These are phyloP conservation scores for Ceratocystis lukuohia DNA, from an alignment of 2,329 filamentous ascomycete species.

Conservation along the genomic window DNA sequence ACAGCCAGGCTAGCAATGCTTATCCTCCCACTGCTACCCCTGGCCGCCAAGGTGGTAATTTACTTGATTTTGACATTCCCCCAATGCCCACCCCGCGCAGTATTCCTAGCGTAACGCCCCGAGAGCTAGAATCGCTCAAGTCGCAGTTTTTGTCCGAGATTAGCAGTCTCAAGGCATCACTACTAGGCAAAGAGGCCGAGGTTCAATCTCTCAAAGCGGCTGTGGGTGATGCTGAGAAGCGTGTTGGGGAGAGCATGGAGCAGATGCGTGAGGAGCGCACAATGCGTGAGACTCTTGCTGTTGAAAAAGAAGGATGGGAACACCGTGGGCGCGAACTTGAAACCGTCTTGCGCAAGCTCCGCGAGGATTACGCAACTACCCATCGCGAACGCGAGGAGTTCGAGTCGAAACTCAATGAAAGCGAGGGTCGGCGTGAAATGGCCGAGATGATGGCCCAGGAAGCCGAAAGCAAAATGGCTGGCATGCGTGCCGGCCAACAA, in stretches of 20 bases:
- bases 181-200: slow-evolving; percentile 88
- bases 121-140: slow-evolving; percentile 86
- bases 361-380: slow-evolving; percentile 63
- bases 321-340: slow-evolving; percentile 77
- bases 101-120: slow-evolving; percentile 76
- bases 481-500: slow-evolving; percentile 50
- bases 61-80: slow-evolving; percentile 72
- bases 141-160: slow-evolving; percentile 85
- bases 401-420: slow-evolving; percentile 60
- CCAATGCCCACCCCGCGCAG: slow-evolving; percentile 84
- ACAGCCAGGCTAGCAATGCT: slow-evolving; percentile 10
- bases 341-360: slow-evolving; percentile 61
- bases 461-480: slow-evolving; percentile 61
- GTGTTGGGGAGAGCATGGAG: slow-evolving; percentile 77
- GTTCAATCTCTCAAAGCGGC: slow-evolving; percentile 76
- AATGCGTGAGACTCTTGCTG: slow-evolving; percentile 55
- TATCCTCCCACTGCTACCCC: slow-evolving; percentile 32
- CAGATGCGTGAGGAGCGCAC: slow-evolving; percentile 64
- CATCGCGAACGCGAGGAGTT: slow-evolving; percentile 75
- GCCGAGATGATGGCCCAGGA: slow-evolving; percentile 65
- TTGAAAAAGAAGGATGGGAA: slow-evolving; percentile 74
- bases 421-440: slow-evolving; percentile 58
- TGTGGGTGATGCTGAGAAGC: slow-evolving; percentile 78
- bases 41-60: slow-evolving; percentile 46
- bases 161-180: slow-evolving; percentile 78